Evolutionary conservation across 495 filamentous ascomycete genomes (phyloP).

Genomic region (Evernia prunastri): DNA sequence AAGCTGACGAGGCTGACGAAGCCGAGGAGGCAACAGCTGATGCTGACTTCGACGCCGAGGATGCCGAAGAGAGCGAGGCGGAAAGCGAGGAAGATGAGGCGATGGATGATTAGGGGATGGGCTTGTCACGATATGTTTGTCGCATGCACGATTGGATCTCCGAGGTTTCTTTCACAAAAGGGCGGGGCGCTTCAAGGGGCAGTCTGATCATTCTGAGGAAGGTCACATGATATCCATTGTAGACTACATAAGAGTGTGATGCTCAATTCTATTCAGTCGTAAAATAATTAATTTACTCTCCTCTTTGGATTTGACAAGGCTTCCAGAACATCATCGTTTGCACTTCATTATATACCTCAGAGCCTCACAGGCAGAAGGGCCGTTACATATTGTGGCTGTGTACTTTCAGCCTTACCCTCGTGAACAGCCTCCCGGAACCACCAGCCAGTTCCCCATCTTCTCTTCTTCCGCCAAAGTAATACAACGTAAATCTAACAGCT

Average conservation of each 20-base stretch:
- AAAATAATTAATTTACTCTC: background rate
- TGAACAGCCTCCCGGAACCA: background rate
- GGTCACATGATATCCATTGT: conserved; percentile 14
- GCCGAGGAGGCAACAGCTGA: conserved; percentile 21
- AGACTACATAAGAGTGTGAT: background rate
- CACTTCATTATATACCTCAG: background rate
- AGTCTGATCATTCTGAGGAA: background rate
- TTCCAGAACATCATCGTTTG: background rate
- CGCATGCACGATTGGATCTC: conserved; percentile 1
- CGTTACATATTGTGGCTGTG: conserved; percentile 11
- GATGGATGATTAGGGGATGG: conserved; percentile 11
- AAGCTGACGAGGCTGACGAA: conserved; percentile 6
- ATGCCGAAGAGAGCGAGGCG: conserved; percentile 24
- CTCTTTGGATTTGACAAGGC: background rate
- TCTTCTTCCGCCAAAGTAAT: background rate
- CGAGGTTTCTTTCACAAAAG: background rate
- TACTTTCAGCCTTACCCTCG: conserved; percentile 2
- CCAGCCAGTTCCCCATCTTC: background rate
- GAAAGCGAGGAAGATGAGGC: conserved; percentile 22
- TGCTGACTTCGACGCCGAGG: conserved; percentile 20
- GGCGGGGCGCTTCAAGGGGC: background rate
- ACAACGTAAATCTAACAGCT: no score
- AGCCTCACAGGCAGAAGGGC: background rate
- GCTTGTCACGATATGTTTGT: conserved; percentile 3
- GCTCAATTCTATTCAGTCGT: background rate